Conservation (phyloP, 2,329 filamentous ascomycete genomes). For the Trichoderma sp. region DNA sequence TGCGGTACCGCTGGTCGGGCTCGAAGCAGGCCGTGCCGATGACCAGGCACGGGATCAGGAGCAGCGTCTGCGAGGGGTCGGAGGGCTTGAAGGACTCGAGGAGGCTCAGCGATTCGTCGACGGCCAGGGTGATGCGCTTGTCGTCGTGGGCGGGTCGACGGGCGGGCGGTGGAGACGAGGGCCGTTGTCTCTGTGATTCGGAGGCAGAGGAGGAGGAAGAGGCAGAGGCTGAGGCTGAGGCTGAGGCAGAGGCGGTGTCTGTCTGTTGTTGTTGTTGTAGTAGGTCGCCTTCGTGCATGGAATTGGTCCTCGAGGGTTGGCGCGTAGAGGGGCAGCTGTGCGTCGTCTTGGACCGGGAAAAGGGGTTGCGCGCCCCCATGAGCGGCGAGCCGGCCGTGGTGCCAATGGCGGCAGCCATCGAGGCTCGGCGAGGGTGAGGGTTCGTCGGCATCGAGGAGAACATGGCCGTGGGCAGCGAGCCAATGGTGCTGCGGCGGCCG, state of each 20-base stretch:
- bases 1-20: conserved; percentile 53
- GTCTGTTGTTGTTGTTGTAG: conserved; percentile 7
- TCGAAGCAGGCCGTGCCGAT: conserved; percentile 64
- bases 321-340: conserved; percentile 42
- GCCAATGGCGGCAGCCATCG: conserved; percentile 41
- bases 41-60: conserved; percentile 62
- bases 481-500: conserved; percentile 39
- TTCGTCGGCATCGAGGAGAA: conserved; percentile 17
- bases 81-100: conserved; percentile 58
- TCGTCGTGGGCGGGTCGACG: conserved; percentile 55
- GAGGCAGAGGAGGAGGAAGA: conserved; percentile 26
- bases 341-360: conserved; percentile 32
- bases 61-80: conserved; percentile 61
- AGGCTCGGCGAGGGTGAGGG: conserved; percentile 39
- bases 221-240: neutral
- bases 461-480: conserved; percentile 34
- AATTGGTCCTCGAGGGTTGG: conserved; percentile 44
- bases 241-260: too few species aligned
- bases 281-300: conserved; percentile 45
- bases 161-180: conserved; percentile 50
- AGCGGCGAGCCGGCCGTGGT: conserved; percentile 32
- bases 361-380: conserved; percentile 27
- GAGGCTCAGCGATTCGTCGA: conserved; percentile 59
- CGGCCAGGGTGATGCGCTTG: conserved; percentile 54
- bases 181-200: conserved; percentile 30